Evolutionary conservation across 305 asterid species (phyloP).

Genomic region (Ruellia speciosa): DNA sequence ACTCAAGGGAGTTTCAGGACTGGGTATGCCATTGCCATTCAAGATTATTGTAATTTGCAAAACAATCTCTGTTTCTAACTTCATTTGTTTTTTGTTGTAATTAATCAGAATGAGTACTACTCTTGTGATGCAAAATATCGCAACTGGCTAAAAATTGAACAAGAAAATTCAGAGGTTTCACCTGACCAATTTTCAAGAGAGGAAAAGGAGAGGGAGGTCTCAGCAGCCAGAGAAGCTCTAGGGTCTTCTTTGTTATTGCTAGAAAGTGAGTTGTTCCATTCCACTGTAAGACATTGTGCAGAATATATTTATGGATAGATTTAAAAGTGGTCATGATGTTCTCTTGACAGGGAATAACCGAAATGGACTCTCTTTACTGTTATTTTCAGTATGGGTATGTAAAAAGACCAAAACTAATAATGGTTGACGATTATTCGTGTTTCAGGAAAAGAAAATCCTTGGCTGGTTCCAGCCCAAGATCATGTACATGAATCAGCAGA

Average conservation of each 20-base stretch:
- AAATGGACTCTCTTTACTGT: background rate
- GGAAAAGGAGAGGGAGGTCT: conserved; percentile 62
- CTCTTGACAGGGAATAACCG: conserved; percentile 9
- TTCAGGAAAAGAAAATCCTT: conserved; percentile 60
- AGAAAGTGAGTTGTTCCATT: conserved; percentile 48
- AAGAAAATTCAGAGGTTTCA: conserved; percentile 63
- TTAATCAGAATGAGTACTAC: conserved; percentile 77
- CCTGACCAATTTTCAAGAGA: conserved; percentile 61
- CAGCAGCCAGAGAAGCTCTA: conserved; percentile 73
- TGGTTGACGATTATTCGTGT: conserved; percentile 10
- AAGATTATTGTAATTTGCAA: conserved; percentile 13
- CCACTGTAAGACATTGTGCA: conserved; percentile 15
- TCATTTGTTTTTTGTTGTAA: conserved; percentile 20
- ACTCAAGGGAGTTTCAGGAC: conserved; percentile 84
- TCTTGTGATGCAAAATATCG: conserved; percentile 95
- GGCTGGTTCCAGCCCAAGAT: conserved; percentile 87
- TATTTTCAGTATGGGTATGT: conserved; percentile 4
- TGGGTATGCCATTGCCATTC: conserved; percentile 54
- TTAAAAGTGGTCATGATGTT: conserved; percentile 11
- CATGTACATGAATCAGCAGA: conserved; percentile 45
- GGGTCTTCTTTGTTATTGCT: conserved; percentile 54
- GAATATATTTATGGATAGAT: conserved; percentile 1
- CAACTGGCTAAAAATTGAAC: conserved; percentile 73
- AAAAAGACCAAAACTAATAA: conserved; percentile 14
- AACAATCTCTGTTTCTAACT: conserved; percentile 22